Conservation (phyloP, 139 green algal species). For the Gonium pectorale region DNA sequence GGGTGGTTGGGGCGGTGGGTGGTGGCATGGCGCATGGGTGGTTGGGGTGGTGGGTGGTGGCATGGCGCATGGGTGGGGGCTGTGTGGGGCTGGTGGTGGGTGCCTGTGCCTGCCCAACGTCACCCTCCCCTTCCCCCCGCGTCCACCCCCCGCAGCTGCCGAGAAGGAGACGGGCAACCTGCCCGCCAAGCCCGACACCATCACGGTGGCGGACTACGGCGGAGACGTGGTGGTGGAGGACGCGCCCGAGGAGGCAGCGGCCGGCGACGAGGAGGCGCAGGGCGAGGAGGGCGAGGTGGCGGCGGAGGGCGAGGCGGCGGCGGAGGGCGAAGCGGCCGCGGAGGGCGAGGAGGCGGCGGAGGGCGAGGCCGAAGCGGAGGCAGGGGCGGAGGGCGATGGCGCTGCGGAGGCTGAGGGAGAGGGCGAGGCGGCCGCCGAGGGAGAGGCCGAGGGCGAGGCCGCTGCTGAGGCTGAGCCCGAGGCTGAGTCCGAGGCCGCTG, state of each 20-base stretch:
- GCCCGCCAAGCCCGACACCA: too few relatives aligned
- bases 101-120: too few relatives aligned
- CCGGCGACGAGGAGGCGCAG: background rate
- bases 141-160: background rate
- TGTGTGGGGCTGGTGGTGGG: too few relatives aligned
- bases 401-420: background rate
- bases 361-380: too few relatives aligned
- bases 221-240: background rate
- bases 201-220: too few relatives aligned
- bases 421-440: background rate
- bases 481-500: background rate
- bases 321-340: background rate
- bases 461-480: too few relatives aligned
- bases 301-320: too few relatives aligned
- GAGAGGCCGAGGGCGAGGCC: background rate
- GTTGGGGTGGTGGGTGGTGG: too few relatives aligned
- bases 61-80: too few relatives aligned
- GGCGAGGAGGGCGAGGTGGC: too few relatives aligned
- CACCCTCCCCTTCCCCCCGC: background rate
- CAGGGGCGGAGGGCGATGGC: background rate
- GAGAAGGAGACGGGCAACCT: slow-evolving; percentile 8
- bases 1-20: too few relatives aligned
- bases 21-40: too few relatives aligned
- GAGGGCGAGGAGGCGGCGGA: background rate
- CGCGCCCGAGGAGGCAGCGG: background rate